Conservation (phyloP, 2,329 filamentous ascomycete genomes). For the Aspergillus intermedius region DNA sequence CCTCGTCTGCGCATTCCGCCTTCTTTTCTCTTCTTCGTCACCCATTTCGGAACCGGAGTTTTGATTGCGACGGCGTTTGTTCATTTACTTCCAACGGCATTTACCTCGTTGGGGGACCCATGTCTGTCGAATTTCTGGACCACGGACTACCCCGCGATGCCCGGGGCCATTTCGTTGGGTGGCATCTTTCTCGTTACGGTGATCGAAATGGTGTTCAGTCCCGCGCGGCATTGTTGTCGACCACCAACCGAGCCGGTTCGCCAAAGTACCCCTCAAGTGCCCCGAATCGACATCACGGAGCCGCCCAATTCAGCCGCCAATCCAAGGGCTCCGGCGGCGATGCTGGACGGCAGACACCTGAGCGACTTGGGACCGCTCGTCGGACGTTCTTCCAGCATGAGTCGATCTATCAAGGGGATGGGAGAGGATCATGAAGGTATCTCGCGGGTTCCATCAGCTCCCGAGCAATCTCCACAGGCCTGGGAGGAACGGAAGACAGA, state of each 20-base stretch:
- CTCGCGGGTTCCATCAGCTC: slow-evolving; percentile 16
- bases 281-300: not conserved
- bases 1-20: slow-evolving; percentile 54
- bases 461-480: slow-evolving; percentile 7
- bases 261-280: not conserved
- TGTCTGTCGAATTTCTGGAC: slow-evolving; percentile 48
- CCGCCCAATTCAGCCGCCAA: not conserved
- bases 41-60: slow-evolving; percentile 76
- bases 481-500: slow-evolving; percentile 12
- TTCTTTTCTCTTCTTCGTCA: slow-evolving; percentile 39
- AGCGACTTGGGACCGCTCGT: slow-evolving; percentile 21
- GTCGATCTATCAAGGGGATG: slow-evolving; percentile 22
- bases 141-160: slow-evolving; percentile 41
- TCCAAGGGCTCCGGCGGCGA: not conserved
- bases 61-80: slow-evolving; percentile 83
- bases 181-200: slow-evolving; percentile 43
- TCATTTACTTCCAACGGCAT: slow-evolving; percentile 64
- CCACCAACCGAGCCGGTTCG: not conserved
- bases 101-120: slow-evolving; percentile 41
- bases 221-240: slow-evolving; percentile 24
- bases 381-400: slow-evolving; percentile 23
- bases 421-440: slow-evolving; percentile 18
- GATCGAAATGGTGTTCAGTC: slow-evolving; percentile 53
- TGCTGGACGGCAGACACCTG: slow-evolving; percentile 13
- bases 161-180: slow-evolving; percentile 42